Evolutionary conservation across 768 basidiomycete species (phyloP), one percentile per base, ranked within the genome.

Genomic region (Mycena metata): DNA sequence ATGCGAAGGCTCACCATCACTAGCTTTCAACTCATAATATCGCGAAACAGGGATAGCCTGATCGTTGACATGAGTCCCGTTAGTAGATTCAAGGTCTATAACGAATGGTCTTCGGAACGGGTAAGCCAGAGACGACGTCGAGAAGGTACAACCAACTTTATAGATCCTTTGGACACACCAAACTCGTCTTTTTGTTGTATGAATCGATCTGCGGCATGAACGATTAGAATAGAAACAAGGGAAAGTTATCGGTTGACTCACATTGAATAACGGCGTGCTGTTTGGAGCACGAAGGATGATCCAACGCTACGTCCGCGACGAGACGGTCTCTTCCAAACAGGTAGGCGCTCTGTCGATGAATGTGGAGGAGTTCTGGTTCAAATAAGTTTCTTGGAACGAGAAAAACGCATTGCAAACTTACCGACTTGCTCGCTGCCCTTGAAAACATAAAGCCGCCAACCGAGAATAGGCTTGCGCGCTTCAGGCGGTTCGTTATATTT

Each of bases 401-500:
- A 23, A 33, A 57, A 11, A 58, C 19, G 24, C 21, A 10, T 51
- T 43, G 36, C 35, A 35, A 63, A 83, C 94, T 78, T 76, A 97
- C 97, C 96, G 56, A 91, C 84, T 85, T 98, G 93, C 73, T 98
- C 96, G 60, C 86, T 88, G 23, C 94, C 97, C 80, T 99, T 99
- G 86, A 99, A 99, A 39, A 98, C 96, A 76, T 99, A 99, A 69
- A 99, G 76, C 76, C 98, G 85, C 98, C 98, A 99, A 19, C 94
- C 93, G 39, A 93, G 79, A 6, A 85, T 80, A 12, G 98, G 97
- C 76, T 96, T 98, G 72, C 98, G 84, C 33, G 97, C 98, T 84
- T 99, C 98, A 8, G 98, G 96, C 17, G 98, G 98, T 79, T 99
- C 98, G 69, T 99, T 96, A 78, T 99, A 99, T 79, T 99, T 99